Conservation (phyloP, 371 early-diverging fungal genomes). For the Fennellomyces sp. region DNA sequence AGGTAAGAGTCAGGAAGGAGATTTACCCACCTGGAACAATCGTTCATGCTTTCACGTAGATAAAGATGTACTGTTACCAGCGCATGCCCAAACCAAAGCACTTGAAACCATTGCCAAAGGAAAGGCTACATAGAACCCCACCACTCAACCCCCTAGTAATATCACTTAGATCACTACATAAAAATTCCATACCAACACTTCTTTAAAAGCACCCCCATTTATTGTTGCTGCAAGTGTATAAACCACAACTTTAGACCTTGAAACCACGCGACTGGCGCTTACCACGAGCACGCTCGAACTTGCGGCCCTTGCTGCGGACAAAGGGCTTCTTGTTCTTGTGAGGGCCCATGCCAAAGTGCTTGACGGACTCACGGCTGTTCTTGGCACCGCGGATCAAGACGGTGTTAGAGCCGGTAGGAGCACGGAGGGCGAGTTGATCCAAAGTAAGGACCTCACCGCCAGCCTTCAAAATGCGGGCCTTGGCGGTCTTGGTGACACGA, state of each 20-base stretch:
- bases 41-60: neutral
- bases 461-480: conserved; percentile 96
- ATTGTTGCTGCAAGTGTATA: neutral
- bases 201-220: neutral
- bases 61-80: conserved; percentile 11
- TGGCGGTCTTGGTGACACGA: conserved; percentile 93
- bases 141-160: too few species aligned
- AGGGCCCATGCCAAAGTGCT: conserved; percentile 86
- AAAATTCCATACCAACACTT: neutral
- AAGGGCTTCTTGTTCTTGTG: conserved; percentile 87
- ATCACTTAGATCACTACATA: neutral
- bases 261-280: conserved; percentile 95
- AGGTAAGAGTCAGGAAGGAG: neutral
- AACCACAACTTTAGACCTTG: conserved; percentile 69
- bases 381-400: conserved; percentile 93
- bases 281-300: conserved; percentile 99
- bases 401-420: conserved; percentile 96
- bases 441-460: conserved; percentile 98
- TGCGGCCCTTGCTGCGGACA: conserved; percentile 98
- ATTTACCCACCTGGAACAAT: neutral
- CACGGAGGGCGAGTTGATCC: conserved; percentile 97
- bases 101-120: conserved; percentile 12
- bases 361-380: conserved; percentile 93
- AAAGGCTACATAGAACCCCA: neutral
- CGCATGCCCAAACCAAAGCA: conserved; percentile 18